Base-by-base conservation (phyloP, 495 filamentous ascomycete genomes). In the Xylaria intraflava region DNA sequence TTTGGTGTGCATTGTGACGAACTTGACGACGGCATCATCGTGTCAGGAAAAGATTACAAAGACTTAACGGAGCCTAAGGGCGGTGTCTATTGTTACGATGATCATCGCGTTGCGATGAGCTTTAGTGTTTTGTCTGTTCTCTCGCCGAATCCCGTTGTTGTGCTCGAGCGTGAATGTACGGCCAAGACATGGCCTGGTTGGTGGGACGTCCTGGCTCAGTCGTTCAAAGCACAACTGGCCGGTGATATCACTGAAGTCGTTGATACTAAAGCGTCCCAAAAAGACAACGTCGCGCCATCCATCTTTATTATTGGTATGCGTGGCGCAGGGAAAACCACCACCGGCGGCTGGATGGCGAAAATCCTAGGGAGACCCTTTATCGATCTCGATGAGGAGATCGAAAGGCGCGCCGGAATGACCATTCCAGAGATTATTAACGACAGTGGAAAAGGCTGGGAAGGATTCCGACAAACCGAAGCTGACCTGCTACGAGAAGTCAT, bases 151-250 rank as follows among this genome's bases (percentile, higher is more conserved):
- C 79, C 88, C 1, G 85, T 89, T 2, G 71, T 95, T 26, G 84
- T 99, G 47, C 74, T 84, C 6, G 93, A 99, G 67, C 86, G 86
- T 54, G 89, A 94, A 64, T 99, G 93, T 65, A 87, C 89, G 19
- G 91, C 85, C 38, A 99, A 99, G 78, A 99, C 93, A n/a, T 99
- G 94, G 93, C 93, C 93, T 0, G 93, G 90, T 11, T 99, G 93
- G 89, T 99, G 93, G 93, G 94, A 99, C 67, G 81, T 83, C 36
- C 64, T 96, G 48, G 81, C 84, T 29, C 80, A 86, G 51, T 75
- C 80, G 2, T 99, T 95, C 72, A 75, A 80, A 12, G 87, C 86
- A 24, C 69, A 80, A 22, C 69, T 97, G 19, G 79, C 83, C 36
- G 93, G 93, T 27, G 88, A 93, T 38, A 72, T 84, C 33, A 74